phyloP scores from a whole-genome alignment of 2,329 filamentous ascomycete species.

The Exophiala xenobiotica region DNA sequence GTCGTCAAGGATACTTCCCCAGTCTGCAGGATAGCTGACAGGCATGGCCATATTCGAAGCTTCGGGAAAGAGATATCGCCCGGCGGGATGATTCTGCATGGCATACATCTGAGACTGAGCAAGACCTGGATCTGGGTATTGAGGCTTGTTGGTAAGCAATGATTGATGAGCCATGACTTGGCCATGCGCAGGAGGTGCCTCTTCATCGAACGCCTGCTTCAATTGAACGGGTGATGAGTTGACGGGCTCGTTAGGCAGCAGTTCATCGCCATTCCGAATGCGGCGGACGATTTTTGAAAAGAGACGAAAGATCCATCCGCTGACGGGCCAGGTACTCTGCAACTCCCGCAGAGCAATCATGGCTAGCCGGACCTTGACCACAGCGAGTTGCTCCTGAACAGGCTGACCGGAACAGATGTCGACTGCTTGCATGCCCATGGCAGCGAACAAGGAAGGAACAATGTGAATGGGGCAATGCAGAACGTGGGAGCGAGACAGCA shows the following conservation, averaged over 20 bases:
- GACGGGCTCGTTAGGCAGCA: constrained; percentile 19
- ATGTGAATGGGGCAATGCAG: constrained; percentile 25
- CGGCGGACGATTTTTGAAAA: constrained; percentile 24
- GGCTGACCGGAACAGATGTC: constrained; percentile 31
- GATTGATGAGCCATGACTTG: not conserved
- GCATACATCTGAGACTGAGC: constrained; percentile 15
- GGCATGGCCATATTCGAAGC: constrained; percentile 13
- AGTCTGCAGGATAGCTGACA: constrained; percentile 17
- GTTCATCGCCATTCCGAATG: constrained; percentile 19
- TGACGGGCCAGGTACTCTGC: constrained; percentile 32
- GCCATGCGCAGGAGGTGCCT: not conserved
- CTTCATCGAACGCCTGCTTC: constrained; percentile 6
- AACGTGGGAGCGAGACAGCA: constrained; percentile 22
- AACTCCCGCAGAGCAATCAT: constrained; percentile 32
- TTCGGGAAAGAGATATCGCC: constrained; percentile 14
- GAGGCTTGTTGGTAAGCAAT: constrained; percentile 5
- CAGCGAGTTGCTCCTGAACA: constrained; percentile 29
- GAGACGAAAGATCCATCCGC: constrained; percentile 31
- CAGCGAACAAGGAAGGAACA: constrained; percentile 30
- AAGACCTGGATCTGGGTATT: constrained; percentile 19
- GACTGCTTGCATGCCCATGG: constrained; percentile 32
- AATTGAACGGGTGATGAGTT: constrained; percentile 15
- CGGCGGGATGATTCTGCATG: constrained; percentile 9
- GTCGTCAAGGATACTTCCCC: constrained; percentile 21
- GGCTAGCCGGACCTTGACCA: constrained; percentile 31